Evolutionary conservation across 2,329 filamentous ascomycete species (phyloP).

Genomic region (Trichophyton mentagrophytes): DNA sequence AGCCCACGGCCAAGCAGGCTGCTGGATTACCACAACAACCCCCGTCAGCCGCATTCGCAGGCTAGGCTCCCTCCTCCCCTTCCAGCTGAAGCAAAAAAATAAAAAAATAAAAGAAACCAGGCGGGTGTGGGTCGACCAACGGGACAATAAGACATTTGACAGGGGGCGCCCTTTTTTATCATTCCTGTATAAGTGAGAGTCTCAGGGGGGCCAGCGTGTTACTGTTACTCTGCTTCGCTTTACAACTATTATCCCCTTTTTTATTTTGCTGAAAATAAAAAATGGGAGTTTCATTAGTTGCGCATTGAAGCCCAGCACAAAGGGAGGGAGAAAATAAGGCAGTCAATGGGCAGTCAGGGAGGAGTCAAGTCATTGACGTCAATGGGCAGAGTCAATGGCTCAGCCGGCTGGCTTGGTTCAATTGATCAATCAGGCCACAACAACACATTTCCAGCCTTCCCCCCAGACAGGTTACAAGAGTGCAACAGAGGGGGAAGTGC

Average conservation of each 20-base stretch:
- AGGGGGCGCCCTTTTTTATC: neutral
- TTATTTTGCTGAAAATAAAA: too few relatives aligned
- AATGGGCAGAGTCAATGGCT: neutral
- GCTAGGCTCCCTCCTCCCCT: neutral
- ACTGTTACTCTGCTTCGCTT: constrained; percentile 2
- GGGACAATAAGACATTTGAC: neutral
- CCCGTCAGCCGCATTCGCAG: neutral
- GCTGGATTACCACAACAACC: neutral
- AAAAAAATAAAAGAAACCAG: neutral
- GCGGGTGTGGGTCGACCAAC: neutral
- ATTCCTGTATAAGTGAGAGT: neutral
- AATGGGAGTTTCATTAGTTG: too few relatives aligned
- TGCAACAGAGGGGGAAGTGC: neutral
- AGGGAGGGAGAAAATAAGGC: neutral
- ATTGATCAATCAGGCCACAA: neutral
- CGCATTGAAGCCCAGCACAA: neutral
- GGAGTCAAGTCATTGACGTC: neutral
- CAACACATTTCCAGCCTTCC: neutral
- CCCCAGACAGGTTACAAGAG: neutral
- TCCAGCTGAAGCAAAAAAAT: neutral
- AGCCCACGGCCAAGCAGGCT: neutral
- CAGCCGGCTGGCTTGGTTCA: neutral
- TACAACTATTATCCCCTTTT: neutral
- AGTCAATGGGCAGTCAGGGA: neutral
- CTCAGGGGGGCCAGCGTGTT: neutral